phyloP scores from a whole-genome alignment of 2,329 filamentous ascomycete species.

The Fusarium sublunatum region DNA sequence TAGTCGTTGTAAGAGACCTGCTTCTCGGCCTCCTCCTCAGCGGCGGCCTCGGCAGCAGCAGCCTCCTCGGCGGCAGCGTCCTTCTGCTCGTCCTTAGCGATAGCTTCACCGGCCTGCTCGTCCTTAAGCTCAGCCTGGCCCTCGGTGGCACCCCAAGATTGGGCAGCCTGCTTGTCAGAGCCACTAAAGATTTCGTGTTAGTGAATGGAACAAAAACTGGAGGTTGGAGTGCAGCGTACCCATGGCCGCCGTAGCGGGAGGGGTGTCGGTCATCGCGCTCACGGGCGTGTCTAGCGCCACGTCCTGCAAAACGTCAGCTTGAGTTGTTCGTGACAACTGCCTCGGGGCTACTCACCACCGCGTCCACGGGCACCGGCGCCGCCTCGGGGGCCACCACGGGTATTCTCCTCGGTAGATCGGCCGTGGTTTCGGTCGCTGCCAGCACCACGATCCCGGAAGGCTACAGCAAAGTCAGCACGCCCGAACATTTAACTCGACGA shows the following conservation, averaged over 20 bases:
- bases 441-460: constrained; percentile 88
- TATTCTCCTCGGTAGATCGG: constrained; percentile 77
- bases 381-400: constrained; percentile 67
- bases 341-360: constrained; percentile 59
- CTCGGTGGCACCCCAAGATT: constrained; percentile 88
- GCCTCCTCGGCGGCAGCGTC: constrained; percentile 68
- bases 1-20: constrained; percentile 91
- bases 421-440: constrained; percentile 85
- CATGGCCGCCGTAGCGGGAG: constrained; percentile 54
- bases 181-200: constrained; percentile 63
- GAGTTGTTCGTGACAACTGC: background rate
- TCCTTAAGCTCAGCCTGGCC: constrained; percentile 89
- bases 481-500: constrained; percentile 11
- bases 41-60: constrained; percentile 57
- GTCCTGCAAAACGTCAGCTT: constrained; percentile 54
- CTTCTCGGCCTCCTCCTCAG: constrained; percentile 76
- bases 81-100: constrained; percentile 86
- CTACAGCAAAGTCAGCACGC: constrained; percentile 58
- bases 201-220: constrained; percentile 3
- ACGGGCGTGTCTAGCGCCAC: constrained; percentile 64
- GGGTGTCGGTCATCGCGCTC: constrained; percentile 68
- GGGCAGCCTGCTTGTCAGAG: constrained; percentile 86
- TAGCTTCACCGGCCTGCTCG: constrained; percentile 89
- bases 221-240: constrained; percentile 54
- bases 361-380: constrained; percentile 72